Percentiles rank a stretch among this genome's conserved stretches.
These are phyloP conservation scores for Tetracladium marchalianum DNA, from an alignment of 495 filamentous ascomycete genomes.

Conservation along the genomic window DNA sequence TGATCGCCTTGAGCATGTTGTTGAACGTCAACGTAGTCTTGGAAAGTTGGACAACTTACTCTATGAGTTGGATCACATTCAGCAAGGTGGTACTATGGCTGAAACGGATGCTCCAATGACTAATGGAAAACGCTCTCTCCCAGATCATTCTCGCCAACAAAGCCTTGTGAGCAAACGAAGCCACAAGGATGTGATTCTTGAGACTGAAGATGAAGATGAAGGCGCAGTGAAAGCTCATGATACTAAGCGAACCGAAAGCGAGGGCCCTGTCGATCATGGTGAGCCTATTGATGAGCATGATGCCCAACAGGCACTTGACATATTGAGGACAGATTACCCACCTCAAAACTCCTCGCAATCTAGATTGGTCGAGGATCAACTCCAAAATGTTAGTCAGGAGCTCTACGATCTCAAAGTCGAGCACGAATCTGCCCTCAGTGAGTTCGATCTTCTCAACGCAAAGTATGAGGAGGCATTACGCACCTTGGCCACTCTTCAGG, in stretches of 20 bases:
- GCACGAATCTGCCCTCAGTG: constrained; percentile 73
- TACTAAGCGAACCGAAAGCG: constrained; percentile 10
- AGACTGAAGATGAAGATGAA: constrained; percentile 27
- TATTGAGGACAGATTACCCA: constrained; percentile 6
- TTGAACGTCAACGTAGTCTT: constrained; percentile 90
- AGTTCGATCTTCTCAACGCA: constrained; percentile 70
- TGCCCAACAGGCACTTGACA: constrained; percentile 7
- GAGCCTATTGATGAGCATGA: constrained; percentile 20
- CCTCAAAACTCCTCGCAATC: constrained; percentile 55
- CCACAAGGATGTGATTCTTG: constrained; percentile 43
- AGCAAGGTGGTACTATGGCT: constrained; percentile 44
- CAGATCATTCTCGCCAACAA: constrained; percentile 37
- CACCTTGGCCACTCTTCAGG: constrained; percentile 67
- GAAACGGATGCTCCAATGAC: constrained; percentile 24
- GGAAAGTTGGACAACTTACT: constrained; percentile 90
- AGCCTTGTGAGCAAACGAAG: constrained; percentile 41
- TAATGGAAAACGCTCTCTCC: constrained; percentile 23
- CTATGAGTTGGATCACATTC: constrained; percentile 77
- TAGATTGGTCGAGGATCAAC: constrained; percentile 82
- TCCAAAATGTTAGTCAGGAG: constrained; percentile 86
- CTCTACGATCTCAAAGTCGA: constrained; percentile 82
- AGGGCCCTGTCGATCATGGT: constrained; percentile 19
- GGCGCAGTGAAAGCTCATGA: background rate
- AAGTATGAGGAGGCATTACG: constrained; percentile 89
- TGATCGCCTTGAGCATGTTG: constrained; percentile 83